Base-by-base conservation (phyloP, 2,329 filamentous ascomycete genomes). In the Aspergillus ochraceus region DNA sequence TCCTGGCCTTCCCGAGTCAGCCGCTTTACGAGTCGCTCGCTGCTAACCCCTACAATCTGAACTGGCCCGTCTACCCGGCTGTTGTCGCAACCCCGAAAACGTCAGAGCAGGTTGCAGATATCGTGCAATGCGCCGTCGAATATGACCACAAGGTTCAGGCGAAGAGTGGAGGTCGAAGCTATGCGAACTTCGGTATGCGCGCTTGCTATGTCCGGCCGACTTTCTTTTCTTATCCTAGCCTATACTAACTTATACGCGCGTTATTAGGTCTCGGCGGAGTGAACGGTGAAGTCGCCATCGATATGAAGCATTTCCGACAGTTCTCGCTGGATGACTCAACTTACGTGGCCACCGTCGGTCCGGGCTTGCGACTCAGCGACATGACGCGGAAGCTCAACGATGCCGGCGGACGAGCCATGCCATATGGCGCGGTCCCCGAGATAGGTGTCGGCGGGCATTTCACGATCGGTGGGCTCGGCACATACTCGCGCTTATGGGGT, bases 81-180 rank as follows among this genome's bases (percentile, higher is more conserved):
- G 76, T 73, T 2, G 62, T 77, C 10, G 72, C 70, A 1, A 69
- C 70, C 36, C 76, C 76, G 1, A 56, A 66, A 62, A 75, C 70
- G 9, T 65, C 73, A 1, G 62, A 74, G 5, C 76, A 84, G 8
- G 74, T 85, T 14, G 70, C 79, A 5, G 73, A 71, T 3, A 77
- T 82, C 3, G 76, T 86, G 17, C 69, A 71, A 49, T 85, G 81
- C 59, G 83, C 81, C 1, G 67, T 68, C 1, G 64, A 75, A 29
- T 62, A 70, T 52, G 70, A 71, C 11, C 70, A 82, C 30, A 81
- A 82, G 52, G 80, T 86, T 3, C 82, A 82, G 51, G 74, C 83
- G 2, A 80, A 79, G 61, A 76, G 77, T 36, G 84, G 84, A 12
- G 84, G 83, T 0, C 83, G 86, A 64, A 81, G 79, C 47, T 86